These are phyloP conservation scores for Sarocladiaceae sp. DNA, from an alignment of 2,329 filamentous ascomycete genomes.

Conservation along the genomic window DNA sequence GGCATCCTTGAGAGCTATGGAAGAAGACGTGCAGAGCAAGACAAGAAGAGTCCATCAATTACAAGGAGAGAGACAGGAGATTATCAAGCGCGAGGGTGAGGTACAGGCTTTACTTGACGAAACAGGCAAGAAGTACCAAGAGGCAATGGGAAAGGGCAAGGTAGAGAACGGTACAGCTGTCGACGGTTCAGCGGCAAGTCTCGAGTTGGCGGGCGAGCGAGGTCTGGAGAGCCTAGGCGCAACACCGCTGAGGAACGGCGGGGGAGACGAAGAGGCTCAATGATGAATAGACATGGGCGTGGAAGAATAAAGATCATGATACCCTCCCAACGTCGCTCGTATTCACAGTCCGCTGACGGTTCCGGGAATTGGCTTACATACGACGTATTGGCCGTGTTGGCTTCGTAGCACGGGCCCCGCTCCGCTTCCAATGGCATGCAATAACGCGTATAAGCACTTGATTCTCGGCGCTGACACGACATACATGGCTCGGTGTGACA, in stretches of 20 bases:
- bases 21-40: slow-evolving; percentile 57
- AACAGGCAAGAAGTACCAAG: slow-evolving; percentile 62
- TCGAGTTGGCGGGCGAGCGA: slow-evolving; percentile 24
- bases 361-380: no score
- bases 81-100: slow-evolving; percentile 67
- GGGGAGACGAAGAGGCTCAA: slow-evolving; percentile 16
- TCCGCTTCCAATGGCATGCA: no score
- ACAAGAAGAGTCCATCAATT: slow-evolving; percentile 61
- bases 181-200: slow-evolving; percentile 10
- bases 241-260: slow-evolving; percentile 22
- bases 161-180: slow-evolving; percentile 13
- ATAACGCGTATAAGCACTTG: no score
- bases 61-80: slow-evolving; percentile 62
- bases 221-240: slow-evolving; percentile 32
- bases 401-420: no score
- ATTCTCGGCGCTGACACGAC: no score
- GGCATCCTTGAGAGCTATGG: slow-evolving; percentile 57
- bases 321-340: not conserved
- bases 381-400: no score
- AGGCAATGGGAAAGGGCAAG: slow-evolving; percentile 32
- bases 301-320: not conserved
- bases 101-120: slow-evolving; percentile 79
- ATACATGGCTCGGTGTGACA: no score
- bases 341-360: no score
- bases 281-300: not conserved